Evolutionary conservation across 192 early-diverging fungal genomes (phyloP), one percentile per base, ranked within the genome.

Genomic region (Umbelopsis vinacea): DNA sequence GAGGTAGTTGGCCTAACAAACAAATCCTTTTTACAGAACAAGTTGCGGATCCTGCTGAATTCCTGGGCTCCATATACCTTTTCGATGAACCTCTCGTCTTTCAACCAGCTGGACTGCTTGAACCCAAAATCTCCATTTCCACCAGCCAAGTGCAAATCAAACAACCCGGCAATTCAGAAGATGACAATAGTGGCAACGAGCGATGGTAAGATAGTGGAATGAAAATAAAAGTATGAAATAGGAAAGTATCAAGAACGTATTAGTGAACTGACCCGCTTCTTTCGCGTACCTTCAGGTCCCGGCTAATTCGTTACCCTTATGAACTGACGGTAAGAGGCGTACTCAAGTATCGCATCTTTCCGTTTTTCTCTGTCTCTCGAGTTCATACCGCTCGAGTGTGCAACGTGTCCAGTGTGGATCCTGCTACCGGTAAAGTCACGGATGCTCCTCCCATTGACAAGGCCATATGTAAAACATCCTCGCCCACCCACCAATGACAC

Each of bases 71-170:
- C 40, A 74, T 79, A 40, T 74, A 79, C 52, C 73, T 72, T 17
- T 69, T 79, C 24, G 78, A 79, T 37, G 73, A 74, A 35, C 78
- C 78, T 23, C 53, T 79, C 3, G 45, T 71, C 40, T 76, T 71
- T 70, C 69, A 76, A 57, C 17, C 75, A 33, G 75, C 68, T 48
- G 52, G 63, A 35, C n/a, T 68, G 21, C 75, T 79, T 40, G 40
- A 71, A 54, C 46, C 73, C 26, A 54, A 43, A 6, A 17, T 43
- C 40, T 75, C 69, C 21, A 53, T 48, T 0, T 63, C 78, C 17
- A 72, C 52, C 4, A 79, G 73, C 69, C 78, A 75, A 66, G 68
- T 79, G 35, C 78, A 72, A 52, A 66, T 79, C 29, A 79, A 79
- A 47, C 71, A 66, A 26, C 78, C 78, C 9, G 78, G 78, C 21